phyloP scores from a whole-genome alignment of 129 eudicot species.

The Solidago caesia region DNA sequence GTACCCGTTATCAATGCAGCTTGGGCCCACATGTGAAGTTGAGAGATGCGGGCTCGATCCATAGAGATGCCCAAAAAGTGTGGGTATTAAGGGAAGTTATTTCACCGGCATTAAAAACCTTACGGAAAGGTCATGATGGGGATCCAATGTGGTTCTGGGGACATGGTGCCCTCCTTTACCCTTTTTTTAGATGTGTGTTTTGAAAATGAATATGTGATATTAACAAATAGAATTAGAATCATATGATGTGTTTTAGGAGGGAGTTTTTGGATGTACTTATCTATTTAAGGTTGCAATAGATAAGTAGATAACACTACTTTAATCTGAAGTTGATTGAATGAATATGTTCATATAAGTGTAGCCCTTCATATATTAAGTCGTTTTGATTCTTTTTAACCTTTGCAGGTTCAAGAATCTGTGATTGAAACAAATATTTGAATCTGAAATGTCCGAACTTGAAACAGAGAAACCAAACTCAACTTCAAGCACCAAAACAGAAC shows the following conservation, averaged over 20 bases:
- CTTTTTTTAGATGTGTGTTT: neutral
- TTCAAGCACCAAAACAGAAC: constrained; percentile 14
- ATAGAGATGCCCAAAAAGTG: too few species aligned
- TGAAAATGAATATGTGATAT: neutral
- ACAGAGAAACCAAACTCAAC: constrained; percentile 23
- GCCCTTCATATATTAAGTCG: neutral
- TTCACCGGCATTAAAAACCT: neutral
- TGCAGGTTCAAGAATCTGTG: constrained; percentile 23
- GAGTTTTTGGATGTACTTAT: neutral
- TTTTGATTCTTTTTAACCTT: constrained; percentile 10
- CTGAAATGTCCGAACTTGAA: constrained; percentile 16
- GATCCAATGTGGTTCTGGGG: neutral
- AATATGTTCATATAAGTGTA: neutral
- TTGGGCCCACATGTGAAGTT: too few species aligned
- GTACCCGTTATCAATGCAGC: too few species aligned
- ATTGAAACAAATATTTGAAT: neutral
- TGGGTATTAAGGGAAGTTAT: neutral
- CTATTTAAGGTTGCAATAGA: too few species aligned
- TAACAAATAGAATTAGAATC: neutral
- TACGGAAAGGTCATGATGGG: too few species aligned
- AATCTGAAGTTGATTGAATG: neutral
- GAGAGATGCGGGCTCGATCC: too few species aligned
- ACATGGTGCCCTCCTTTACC: neutral
- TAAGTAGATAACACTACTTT: neutral
- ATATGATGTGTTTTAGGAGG: neutral